Evolutionary conservation across 192 early-diverging fungal genomes (phyloP).

Genomic region (Phlyctochytrium arcticum): DNA sequence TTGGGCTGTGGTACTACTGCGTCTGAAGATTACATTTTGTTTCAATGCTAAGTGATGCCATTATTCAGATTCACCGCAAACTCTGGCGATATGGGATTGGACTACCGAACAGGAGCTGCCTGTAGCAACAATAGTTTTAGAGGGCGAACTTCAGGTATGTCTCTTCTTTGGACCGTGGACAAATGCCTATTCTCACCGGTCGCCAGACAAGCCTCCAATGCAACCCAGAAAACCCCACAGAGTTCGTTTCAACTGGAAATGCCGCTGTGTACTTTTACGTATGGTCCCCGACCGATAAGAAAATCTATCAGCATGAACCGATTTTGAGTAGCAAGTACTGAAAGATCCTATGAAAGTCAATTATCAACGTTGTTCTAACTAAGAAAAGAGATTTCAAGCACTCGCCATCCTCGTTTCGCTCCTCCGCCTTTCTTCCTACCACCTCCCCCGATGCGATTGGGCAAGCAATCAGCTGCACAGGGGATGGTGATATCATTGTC

Average conservation of each 20-base stretch:
- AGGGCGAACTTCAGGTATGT: conserved; percentile 43
- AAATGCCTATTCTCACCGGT: not conserved
- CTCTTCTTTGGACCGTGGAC: not conserved
- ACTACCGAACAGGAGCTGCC: conserved; percentile 40
- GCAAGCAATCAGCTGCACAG: conserved; percentile 44
- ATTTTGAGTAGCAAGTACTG: conserved; percentile 43
- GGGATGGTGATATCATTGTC: conserved; percentile 46
- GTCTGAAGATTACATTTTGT: not conserved
- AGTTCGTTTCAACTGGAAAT: conserved; percentile 46
- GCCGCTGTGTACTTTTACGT: conserved; percentile 41
- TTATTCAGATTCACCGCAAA: conserved; percentile 30
- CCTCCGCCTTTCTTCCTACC: conserved; percentile 42
- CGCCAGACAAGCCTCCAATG: conserved; percentile 38
- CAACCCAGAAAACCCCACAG: conserved; percentile 43
- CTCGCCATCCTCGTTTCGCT: conserved; percentile 35
- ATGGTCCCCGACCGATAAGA: conserved; percentile 26
- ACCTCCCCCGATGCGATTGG: conserved; percentile 23
- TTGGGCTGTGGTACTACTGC: conserved; percentile 43
- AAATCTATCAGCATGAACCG: conserved; percentile 40
- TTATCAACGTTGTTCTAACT: not conserved
- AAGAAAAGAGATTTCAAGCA: conserved; percentile 47
- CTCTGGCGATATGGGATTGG: conserved; percentile 54
- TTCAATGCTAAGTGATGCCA: not conserved
- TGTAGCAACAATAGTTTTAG: conserved; percentile 24
- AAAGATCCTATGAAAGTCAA: not conserved